Evolutionary conservation across 192 early-diverging fungal genomes (phyloP).

Genomic region (Linnemannia elongata): DNA sequence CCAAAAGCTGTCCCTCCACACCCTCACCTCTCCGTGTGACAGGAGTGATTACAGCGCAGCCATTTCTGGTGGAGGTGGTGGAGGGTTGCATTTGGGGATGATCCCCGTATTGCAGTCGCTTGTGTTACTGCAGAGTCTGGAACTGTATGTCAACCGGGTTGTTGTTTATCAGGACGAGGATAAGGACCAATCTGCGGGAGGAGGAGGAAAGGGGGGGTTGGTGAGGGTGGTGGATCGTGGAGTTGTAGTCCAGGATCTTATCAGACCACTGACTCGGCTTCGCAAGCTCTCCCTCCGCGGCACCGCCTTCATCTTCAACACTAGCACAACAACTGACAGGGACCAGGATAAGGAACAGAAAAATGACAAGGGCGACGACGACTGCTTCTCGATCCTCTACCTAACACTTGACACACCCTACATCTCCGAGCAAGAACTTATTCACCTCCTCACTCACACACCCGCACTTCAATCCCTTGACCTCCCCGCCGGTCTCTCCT

Average conservation of each 20-base stretch:
- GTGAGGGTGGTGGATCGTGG: neutral
- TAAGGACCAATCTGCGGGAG: neutral
- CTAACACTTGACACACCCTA: conserved; percentile 21
- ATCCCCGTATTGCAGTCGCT: conserved; percentile 9
- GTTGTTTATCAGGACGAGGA: neutral
- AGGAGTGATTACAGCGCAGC: no score
- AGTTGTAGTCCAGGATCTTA: conserved; percentile 14
- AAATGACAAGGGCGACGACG: neutral
- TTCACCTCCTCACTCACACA: conserved; percentile 5
- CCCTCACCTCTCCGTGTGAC: neutral
- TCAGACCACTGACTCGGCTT: conserved; percentile 10
- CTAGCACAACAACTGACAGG: neutral
- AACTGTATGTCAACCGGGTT: conserved; percentile 15
- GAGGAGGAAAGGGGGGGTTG: neutral
- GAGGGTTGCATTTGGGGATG: conserved; percentile 14
- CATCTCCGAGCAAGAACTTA: neutral
- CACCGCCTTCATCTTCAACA: conserved; percentile 12
- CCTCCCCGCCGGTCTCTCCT: conserved; percentile 25
- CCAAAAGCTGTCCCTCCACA: conserved; percentile 19
- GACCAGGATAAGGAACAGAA: neutral
- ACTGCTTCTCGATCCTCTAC: conserved; percentile 1
- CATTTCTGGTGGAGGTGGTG: neutral
- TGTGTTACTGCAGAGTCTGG: neutral
- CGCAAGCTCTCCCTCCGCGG: conserved; percentile 13
- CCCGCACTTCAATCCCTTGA: conserved; percentile 23